A percentile compares a stretch with the other conserved stretches of the same genome.
These are phyloP conservation scores for Alternaria alternata DNA, from an alignment of 2,329 filamentous ascomycete species.

Conservation along the genomic window DNA sequence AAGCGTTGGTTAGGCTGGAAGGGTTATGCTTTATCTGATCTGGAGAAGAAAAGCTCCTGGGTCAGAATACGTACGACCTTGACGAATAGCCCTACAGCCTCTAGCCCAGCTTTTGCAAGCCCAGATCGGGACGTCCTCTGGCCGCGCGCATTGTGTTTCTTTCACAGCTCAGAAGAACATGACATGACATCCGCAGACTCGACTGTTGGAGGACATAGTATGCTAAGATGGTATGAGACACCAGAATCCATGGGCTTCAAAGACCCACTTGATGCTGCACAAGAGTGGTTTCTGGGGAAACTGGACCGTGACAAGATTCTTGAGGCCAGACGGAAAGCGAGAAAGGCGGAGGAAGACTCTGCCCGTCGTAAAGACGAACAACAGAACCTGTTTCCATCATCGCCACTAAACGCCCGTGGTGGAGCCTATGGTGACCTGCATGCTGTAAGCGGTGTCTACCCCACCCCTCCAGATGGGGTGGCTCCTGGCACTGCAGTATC, in stretches of 20 bases:
- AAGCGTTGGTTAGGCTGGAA: slow-evolving; percentile 47
- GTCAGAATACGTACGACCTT: slow-evolving; percentile 41
- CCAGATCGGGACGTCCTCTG: slow-evolving; percentile 45
- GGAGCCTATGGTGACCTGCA: slow-evolving; percentile 49
- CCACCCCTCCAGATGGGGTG: slow-evolving; percentile 52
- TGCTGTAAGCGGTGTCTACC: slow-evolving; percentile 49
- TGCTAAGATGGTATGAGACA: slow-evolving; percentile 44
- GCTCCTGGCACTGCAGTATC: slow-evolving; percentile 40
- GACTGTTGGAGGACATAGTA: slow-evolving; percentile 11
- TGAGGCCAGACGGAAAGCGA: slow-evolving; percentile 53
- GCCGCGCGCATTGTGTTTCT: slow-evolving; percentile 48
- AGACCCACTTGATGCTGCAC: slow-evolving; percentile 46
- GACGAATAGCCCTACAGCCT: slow-evolving; percentile 6
- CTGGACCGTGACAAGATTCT: slow-evolving; percentile 44
- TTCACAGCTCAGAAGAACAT: slow-evolving; percentile 18
- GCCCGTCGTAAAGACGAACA: slow-evolving; percentile 42
- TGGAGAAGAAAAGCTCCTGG: slow-evolving; percentile 41
- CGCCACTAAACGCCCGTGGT: slow-evolving; percentile 47
- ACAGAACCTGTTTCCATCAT: slow-evolving; percentile 43
- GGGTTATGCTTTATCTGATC: slow-evolving; percentile 40
- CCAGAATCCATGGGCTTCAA: slow-evolving; percentile 42
- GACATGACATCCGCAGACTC: neutral
- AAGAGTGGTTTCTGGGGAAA: slow-evolving; percentile 49
- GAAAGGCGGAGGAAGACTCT: slow-evolving; percentile 59
- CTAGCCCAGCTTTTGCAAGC: slow-evolving; percentile 23